Evolutionary conservation across 176 grass and related monocot species (phyloP).

Genomic region (Hsuehochloa calcarea): DNA sequence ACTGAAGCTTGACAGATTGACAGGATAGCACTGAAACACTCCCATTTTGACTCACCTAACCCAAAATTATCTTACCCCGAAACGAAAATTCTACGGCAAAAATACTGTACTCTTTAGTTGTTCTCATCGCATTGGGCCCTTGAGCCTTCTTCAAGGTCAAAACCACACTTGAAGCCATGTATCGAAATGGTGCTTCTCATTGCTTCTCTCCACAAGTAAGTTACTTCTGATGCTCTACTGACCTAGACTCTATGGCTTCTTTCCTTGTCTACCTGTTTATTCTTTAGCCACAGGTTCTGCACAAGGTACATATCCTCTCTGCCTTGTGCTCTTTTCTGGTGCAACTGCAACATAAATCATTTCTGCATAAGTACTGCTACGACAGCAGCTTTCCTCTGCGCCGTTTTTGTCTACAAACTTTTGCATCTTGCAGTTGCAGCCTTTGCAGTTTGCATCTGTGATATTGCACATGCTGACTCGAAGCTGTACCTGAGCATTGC

Average conservation of each 20-base stretch:
- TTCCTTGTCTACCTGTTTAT: conserved; percentile 41
- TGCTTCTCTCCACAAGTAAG: conserved; percentile 28
- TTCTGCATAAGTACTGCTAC: conserved; percentile 21
- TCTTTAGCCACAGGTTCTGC: conserved; percentile 16
- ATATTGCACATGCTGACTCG: conserved; percentile 6
- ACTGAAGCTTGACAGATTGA: background rate
- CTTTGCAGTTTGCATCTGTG: conserved; percentile 8
- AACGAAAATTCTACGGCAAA: background rate
- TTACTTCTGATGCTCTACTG: conserved; percentile 26
- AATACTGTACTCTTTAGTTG: background rate
- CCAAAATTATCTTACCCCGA: background rate
- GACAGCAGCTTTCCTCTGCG: conserved; percentile 37
- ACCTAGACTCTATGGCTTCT: conserved; percentile 22
- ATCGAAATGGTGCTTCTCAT: conserved; percentile 11
- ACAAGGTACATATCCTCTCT: conserved; percentile 34
- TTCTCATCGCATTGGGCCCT: background rate
- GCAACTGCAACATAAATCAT: conserved; percentile 22
- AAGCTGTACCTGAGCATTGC: background rate
- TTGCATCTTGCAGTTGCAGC: background rate
- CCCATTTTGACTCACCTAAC: conserved; percentile 10
- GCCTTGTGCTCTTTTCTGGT: background rate
- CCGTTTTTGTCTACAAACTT: background rate
- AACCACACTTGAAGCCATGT: conserved; percentile 33
- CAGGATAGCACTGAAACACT: background rate
- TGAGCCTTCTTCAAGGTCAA: conserved; percentile 30